Evolutionary conservation across 805 yeast species (phyloP).

Genomic region (Osmozyma mogii): DNA sequence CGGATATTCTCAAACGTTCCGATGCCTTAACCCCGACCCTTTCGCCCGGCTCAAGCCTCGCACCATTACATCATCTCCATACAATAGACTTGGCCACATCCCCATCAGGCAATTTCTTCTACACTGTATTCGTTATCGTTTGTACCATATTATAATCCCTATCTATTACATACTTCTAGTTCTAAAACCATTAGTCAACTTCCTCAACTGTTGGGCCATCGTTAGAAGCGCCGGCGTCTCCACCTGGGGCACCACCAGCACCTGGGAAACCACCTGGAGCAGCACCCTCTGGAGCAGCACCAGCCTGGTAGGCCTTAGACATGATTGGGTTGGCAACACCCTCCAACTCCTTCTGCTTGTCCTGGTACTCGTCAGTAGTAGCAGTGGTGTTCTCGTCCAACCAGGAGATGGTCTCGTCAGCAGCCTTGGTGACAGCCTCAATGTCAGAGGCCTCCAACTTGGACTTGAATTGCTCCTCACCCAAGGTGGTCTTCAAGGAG

Average conservation of each 20-base stretch:
- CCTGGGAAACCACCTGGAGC: slow-evolving; percentile 41
- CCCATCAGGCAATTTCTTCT: too few species aligned
- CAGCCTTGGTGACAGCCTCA: slow-evolving; percentile 66
- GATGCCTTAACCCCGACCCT: too few species aligned
- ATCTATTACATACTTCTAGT: neutral
- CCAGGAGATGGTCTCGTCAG: slow-evolving; percentile 84
- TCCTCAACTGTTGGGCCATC: slow-evolving; percentile 49
- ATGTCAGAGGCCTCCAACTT: slow-evolving; percentile 54
- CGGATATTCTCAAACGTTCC: too few species aligned
- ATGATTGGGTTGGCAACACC: slow-evolving; percentile 92
- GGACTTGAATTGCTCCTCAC: slow-evolving; percentile 67
- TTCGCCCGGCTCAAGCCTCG: too few species aligned
- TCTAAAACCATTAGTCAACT: slow-evolving; percentile 33
- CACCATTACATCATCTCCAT: too few species aligned
- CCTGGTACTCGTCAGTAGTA: slow-evolving; percentile 83
- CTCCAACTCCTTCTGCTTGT: slow-evolving; percentile 94
- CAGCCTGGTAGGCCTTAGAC: slow-evolving; percentile 94
- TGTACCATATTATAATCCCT: neutral
- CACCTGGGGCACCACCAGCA: slow-evolving; percentile 32
- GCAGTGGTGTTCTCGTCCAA: slow-evolving; percentile 92
- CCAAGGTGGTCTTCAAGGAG: slow-evolving; percentile 60
- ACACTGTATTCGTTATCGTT: slow-evolving; percentile 2
- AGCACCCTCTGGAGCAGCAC: slow-evolving; percentile 70
- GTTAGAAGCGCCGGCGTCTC: slow-evolving; percentile 21
- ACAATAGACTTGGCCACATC: too few species aligned